These are phyloP conservation scores for Candida parachauliodes DNA, from an alignment of 805 yeast species.

Conservation along the genomic window DNA sequence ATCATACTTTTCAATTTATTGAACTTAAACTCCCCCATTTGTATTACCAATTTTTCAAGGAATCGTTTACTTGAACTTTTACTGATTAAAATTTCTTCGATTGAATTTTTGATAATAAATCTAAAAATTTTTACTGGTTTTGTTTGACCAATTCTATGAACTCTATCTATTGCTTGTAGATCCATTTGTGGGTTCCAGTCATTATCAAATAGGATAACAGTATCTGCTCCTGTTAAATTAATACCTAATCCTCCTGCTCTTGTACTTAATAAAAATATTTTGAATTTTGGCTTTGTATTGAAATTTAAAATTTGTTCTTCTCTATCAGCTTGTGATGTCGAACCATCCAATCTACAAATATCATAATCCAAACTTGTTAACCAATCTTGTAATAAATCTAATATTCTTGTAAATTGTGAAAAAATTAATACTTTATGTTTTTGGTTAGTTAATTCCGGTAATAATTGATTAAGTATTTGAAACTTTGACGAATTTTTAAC, in stretches of 20 bases:
- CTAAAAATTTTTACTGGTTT: conserved; percentile 82
- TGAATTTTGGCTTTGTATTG: conserved; percentile 21
- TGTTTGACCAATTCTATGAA: conserved; percentile 87
- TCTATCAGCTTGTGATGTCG: conserved; percentile 61
- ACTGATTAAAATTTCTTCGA: conserved; percentile 78
- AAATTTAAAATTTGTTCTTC: conserved; percentile 60
- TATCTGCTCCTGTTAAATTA: conserved; percentile 81
- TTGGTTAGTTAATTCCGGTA: conserved; percentile 43
- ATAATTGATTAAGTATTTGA: conserved; percentile 61
- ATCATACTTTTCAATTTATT: conserved; percentile 22
- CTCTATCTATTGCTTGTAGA: conserved; percentile 93
- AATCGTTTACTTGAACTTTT: conserved; percentile 78
- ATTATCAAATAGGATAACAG: conserved; percentile 84
- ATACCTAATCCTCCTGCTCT: conserved; percentile 95
- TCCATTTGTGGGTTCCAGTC: conserved; percentile 99
- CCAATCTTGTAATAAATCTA: conserved; percentile 81
- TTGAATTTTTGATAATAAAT: conserved; percentile 69
- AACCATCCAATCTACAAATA: conserved; percentile 73
- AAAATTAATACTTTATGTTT: conserved; percentile 77
- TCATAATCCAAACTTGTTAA: conserved; percentile 45
- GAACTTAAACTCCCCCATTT: conserved; percentile 37
- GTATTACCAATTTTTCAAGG: conserved; percentile 65
- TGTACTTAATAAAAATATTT: conserved; percentile 75
- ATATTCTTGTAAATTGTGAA: conserved; percentile 78
- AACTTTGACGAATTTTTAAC: conserved; percentile 69